Evolutionary conservation across 129 eudicot species (phyloP).

Genomic region (Escallonia rubra): DNA sequence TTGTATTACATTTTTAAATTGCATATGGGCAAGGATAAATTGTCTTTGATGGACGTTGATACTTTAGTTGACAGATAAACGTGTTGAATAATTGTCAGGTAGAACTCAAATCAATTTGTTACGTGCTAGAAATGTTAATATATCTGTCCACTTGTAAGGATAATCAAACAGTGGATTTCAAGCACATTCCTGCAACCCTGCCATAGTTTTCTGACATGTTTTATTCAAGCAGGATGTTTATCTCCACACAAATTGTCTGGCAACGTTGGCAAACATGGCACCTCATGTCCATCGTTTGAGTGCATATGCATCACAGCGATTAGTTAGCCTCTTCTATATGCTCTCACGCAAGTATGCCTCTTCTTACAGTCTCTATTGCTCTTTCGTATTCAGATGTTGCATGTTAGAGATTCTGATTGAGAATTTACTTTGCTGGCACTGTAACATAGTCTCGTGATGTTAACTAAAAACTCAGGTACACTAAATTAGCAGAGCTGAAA

Average conservation of each 20-base stretch:
- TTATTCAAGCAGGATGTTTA: slow-evolving; percentile 75
- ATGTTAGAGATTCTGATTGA: background rate
- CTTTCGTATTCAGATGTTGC: slow-evolving; percentile 8
- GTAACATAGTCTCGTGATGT: background rate
- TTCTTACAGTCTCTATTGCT: slow-evolving; percentile 1
- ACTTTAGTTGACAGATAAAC: too few relatives aligned
- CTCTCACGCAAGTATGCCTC: slow-evolving; percentile 84
- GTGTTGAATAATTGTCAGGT: too few relatives aligned
- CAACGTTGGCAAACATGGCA: slow-evolving; percentile 95
- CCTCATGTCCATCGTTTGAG: slow-evolving; percentile 88
- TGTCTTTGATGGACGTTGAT: too few relatives aligned
- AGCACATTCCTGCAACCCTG: background rate
- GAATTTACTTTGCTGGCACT: background rate
- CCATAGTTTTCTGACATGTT: slow-evolving; percentile 15
- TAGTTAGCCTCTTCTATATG: slow-evolving; percentile 91
- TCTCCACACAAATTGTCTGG: slow-evolving; percentile 97
- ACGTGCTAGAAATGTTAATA: too few relatives aligned
- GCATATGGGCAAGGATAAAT: too few relatives aligned
- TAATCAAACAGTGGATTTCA: background rate
- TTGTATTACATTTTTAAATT: too few relatives aligned
- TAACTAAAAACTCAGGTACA: slow-evolving; percentile 49
- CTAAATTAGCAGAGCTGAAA: slow-evolving; percentile 80
- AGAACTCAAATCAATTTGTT: too few relatives aligned
- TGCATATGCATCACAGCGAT: slow-evolving; percentile 89
- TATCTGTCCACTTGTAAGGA: too few relatives aligned